Conservation (phyloP, 176 grass and related monocot genomes). For the Phoenix roebelenii region DNA sequence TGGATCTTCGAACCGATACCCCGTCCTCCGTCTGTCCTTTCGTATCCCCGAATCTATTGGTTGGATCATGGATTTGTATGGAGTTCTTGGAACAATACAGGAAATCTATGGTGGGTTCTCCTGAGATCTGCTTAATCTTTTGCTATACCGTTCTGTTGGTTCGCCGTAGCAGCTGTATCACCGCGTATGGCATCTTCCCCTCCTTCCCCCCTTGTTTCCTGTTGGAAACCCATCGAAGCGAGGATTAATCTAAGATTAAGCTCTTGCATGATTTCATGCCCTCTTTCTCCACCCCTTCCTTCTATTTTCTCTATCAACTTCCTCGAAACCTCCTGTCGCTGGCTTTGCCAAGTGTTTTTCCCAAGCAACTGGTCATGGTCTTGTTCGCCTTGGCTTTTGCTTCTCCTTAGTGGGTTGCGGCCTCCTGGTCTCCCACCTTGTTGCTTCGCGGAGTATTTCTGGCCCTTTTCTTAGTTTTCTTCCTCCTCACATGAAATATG, state of each 20-base stretch:
- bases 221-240: neutral
- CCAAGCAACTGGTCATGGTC: slow-evolving; percentile 35
- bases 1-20: too few species aligned
- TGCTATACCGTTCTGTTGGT: too few species aligned
- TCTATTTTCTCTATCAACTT: slow-evolving; percentile 52
- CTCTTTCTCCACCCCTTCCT: neutral
- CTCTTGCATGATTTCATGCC: neutral
- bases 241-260: neutral
- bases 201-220: too few species aligned
- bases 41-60: too few species aligned
- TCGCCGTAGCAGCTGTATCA: too few species aligned
- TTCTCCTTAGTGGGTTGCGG: slow-evolving; percentile 14
- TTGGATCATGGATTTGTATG: too few species aligned
- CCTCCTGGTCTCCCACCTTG: slow-evolving; percentile 10
- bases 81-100: too few species aligned
- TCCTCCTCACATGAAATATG: slow-evolving; percentile 20
- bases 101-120: too few species aligned
- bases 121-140: too few species aligned
- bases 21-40: too few species aligned
- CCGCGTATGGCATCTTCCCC: too few species aligned
- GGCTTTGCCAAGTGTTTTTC: slow-evolving; percentile 23
- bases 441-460: neutral
- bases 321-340: slow-evolving; percentile 18
- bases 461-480: neutral
- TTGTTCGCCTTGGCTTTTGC: slow-evolving; percentile 13